phyloP scores from a whole-genome alignment of 495 filamentous ascomycete genomes.

The Xylaria flabelliformis region DNA sequence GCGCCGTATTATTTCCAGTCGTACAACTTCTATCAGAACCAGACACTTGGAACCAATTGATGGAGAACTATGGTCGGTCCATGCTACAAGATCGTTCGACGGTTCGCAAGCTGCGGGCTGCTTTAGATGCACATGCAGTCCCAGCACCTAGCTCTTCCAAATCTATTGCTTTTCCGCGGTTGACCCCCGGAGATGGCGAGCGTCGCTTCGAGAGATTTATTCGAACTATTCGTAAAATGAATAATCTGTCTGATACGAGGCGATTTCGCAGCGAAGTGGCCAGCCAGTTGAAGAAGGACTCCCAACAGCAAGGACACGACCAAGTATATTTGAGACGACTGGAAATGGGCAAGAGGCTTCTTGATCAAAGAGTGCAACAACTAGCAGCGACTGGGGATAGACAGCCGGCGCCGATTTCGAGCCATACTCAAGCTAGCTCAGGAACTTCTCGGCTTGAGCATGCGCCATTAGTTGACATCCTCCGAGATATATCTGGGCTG shows the following conservation, averaged over 20 bases:
- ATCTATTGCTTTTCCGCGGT: slow-evolving; percentile 69
- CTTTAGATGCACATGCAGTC: slow-evolving; percentile 93
- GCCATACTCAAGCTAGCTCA: slow-evolving; percentile 39
- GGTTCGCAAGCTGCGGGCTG: slow-evolving; percentile 90
- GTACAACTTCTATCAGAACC: slow-evolving; percentile 80
- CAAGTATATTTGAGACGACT: slow-evolving; percentile 83
- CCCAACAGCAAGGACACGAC: slow-evolving; percentile 78
- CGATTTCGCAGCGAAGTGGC: slow-evolving; percentile 89
- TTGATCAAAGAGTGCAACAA: slow-evolving; percentile 88
- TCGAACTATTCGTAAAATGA: slow-evolving; percentile 83
- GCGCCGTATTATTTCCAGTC: slow-evolving; percentile 74
- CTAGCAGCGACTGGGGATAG: slow-evolving; percentile 71
- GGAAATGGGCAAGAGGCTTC: slow-evolving; percentile 86
- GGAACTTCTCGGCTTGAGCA: slow-evolving; percentile 68
- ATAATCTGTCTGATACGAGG: slow-evolving; percentile 92
- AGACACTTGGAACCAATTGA: slow-evolving; percentile 95
- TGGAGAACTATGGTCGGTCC: slow-evolving; percentile 85
- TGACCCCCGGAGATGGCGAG: slow-evolving; percentile 73
- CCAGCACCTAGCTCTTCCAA: slow-evolving; percentile 72
- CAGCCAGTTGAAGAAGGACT: slow-evolving; percentile 89
- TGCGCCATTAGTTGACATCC: slow-evolving; percentile 76
- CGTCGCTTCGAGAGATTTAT: slow-evolving; percentile 94
- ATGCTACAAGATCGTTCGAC: slow-evolving; percentile 96
- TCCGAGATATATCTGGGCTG: slow-evolving; percentile 85
- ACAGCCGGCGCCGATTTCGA: slow-evolving; percentile 45